Percentiles rank a stretch among this genome's conserved stretches.
phyloP scores from a whole-genome alignment of 192 early-diverging fungal species.

The Mortierella alpina region DNA sequence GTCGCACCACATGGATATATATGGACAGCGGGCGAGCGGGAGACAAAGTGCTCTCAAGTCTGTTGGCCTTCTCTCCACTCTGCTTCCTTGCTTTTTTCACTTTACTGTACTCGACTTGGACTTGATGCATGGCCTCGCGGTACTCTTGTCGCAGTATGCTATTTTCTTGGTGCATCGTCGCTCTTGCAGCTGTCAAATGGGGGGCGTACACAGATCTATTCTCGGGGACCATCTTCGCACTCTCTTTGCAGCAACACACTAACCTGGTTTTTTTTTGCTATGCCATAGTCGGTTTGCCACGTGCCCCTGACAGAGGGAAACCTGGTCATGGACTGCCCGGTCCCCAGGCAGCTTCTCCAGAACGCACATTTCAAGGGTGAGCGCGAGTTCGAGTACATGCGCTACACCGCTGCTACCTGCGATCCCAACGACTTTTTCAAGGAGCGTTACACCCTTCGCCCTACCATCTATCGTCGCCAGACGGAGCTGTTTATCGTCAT shows the following conservation, averaged over 20 bases:
- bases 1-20: background rate
- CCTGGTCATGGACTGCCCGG: slow-evolving; percentile 76
- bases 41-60: too few species aligned
- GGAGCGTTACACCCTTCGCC: slow-evolving; percentile 69
- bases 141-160: too few species aligned
- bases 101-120: too few species aligned
- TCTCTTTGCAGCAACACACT: background rate
- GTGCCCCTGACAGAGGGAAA: slow-evolving; percentile 74
- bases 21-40: too few species aligned
- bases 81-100: too few species aligned
- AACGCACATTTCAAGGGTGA: slow-evolving; percentile 62
- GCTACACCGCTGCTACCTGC: slow-evolving; percentile 80
- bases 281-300: slow-evolving; percentile 40
- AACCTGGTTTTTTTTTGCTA: background rate
- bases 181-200: background rate
- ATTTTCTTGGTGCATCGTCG: too few species aligned
- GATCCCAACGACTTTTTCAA: slow-evolving; percentile 73
- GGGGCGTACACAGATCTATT: background rate
- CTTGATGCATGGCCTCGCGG: too few species aligned
- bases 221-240: background rate
- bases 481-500: slow-evolving; percentile 77
- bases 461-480: slow-evolving; percentile 60
- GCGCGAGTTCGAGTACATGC: slow-evolving; percentile 79
- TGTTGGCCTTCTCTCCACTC: background rate
- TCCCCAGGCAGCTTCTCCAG: slow-evolving; percentile 68